phyloP scores from a whole-genome alignment of 1,139 yeast species.

The Wickerhamomyces sp. region DNA sequence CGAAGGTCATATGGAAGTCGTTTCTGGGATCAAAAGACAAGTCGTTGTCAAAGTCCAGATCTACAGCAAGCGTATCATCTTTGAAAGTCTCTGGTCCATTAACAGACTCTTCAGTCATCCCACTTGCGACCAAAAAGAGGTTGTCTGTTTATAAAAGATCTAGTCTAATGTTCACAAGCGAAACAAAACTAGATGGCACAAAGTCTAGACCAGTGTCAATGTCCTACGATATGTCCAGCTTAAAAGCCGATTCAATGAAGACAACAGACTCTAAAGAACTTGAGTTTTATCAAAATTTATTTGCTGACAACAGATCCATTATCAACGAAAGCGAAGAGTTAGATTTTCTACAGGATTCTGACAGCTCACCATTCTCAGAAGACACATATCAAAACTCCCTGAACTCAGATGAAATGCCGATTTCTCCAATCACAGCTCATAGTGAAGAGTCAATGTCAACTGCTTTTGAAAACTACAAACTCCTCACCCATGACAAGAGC shows the following conservation, averaged over 20 bases:
- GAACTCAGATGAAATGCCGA: too few relatives aligned
- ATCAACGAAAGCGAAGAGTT: not conserved
- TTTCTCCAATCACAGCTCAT: not conserved
- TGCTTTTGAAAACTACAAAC: slow-evolving; percentile 19
- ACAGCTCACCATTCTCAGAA: too few relatives aligned
- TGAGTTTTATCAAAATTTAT: slow-evolving; percentile 15
- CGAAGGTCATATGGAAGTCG: slow-evolving; percentile 7
- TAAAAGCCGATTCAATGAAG: slow-evolving; percentile 6
- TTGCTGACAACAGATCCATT: not conserved
- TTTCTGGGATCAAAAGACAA: not conserved
- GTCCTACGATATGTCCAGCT: slow-evolving; percentile 4
- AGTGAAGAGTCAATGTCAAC: slow-evolving; percentile 3
- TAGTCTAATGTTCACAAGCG: not conserved
- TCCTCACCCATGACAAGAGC: too few relatives aligned
- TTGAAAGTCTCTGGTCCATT: too few relatives aligned
- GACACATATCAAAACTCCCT: too few relatives aligned
- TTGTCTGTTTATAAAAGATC: too few relatives aligned
- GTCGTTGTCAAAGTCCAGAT: too few relatives aligned
- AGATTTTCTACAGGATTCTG: too few relatives aligned
- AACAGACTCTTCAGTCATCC: too few relatives aligned
- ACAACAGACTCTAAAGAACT: slow-evolving; percentile 17
- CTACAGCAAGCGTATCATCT: too few relatives aligned
- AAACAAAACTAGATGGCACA: not conserved
- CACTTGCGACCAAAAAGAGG: too few relatives aligned
- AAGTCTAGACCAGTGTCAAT: slow-evolving; percentile 10